A percentile compares a stretch with the other conserved stretches of the same genome.
Evolutionary conservation across 352 stramenopile genomes (phyloP).

Genomic region (Aphanomyces invadans): DNA sequence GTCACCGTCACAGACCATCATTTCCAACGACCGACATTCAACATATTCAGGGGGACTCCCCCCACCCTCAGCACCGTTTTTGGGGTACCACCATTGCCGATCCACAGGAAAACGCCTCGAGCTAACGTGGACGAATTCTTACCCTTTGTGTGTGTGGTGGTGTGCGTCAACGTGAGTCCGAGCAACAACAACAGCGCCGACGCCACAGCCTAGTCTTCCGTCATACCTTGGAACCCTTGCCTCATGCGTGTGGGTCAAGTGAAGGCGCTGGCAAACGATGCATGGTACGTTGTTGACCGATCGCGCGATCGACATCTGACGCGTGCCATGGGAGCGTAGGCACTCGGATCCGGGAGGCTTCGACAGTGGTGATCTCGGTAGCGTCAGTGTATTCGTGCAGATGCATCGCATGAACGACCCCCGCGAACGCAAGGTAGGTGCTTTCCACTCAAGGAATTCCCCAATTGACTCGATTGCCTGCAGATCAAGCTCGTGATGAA

Average conservation of each 20-base stretch:
- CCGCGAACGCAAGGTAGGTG: slow-evolving; percentile 13
- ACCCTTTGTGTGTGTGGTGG: too few species aligned
- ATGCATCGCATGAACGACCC: slow-evolving; percentile 15
- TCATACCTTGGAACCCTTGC: not conserved
- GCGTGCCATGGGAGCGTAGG: not conserved
- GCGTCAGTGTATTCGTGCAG: slow-evolving; percentile 19
- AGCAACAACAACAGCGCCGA: not conserved
- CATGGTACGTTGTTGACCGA: not conserved
- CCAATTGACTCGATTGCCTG: too few species aligned
- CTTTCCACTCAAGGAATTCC: too few species aligned
- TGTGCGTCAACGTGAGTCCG: not conserved
- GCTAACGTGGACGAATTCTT: not conserved
- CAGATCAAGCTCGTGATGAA: slow-evolving; percentile 74
- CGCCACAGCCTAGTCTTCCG: not conserved
- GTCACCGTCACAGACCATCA: too few species aligned
- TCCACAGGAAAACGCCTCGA: too few species aligned
- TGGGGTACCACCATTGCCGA: too few species aligned
- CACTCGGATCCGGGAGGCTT: slow-evolving; percentile 18
- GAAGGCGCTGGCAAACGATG: not conserved
- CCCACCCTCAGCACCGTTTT: too few species aligned
- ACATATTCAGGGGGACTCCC: too few species aligned
- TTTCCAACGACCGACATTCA: too few species aligned
- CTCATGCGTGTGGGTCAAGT: slow-evolving; percentile 10
- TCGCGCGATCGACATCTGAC: not conserved
- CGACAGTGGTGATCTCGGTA: slow-evolving; percentile 14